phyloP scores from a whole-genome alignment of 768 basidiomycete species.

The Mycena kentingensis region DNA sequence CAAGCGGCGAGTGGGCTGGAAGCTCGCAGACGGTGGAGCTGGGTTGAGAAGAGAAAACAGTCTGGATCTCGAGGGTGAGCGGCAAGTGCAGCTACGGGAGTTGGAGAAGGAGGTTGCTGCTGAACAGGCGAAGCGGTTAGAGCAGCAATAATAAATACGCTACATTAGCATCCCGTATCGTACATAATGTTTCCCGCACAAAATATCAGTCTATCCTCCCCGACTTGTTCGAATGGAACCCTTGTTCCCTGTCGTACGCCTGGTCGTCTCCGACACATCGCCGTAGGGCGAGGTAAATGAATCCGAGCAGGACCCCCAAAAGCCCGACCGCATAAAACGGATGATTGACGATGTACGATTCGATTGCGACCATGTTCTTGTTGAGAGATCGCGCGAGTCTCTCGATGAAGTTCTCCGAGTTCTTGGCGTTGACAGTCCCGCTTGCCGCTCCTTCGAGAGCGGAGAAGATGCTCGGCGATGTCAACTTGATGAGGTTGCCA shows the following conservation, averaged over 20 bases:
- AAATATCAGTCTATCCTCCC: constrained; percentile 26
- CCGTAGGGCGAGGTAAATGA: constrained; percentile 33
- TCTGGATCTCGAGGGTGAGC: constrained; percentile 38
- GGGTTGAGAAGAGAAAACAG: constrained; percentile 18
- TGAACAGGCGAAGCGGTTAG: constrained; percentile 3
- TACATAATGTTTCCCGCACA: not conserved
- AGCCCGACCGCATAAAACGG: constrained; percentile 37
- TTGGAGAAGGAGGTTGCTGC: constrained; percentile 25
- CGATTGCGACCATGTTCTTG: constrained; percentile 38
- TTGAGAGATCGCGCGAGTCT: constrained; percentile 59
- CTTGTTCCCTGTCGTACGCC: constrained; percentile 21
- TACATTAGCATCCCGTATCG: not conserved
- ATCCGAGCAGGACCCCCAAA: constrained; percentile 29
- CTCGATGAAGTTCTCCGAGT: constrained; percentile 75
- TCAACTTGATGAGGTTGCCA: constrained; percentile 58
- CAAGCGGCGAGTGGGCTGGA: constrained; percentile 58
- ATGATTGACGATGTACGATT: constrained; percentile 39
- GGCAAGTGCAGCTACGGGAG: constrained; percentile 33
- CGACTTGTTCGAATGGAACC: constrained; percentile 20
- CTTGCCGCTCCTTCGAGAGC: constrained; percentile 67
- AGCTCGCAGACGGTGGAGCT: constrained; percentile 33
- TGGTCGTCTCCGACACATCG: constrained; percentile 29
- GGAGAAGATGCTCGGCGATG: constrained; percentile 57
- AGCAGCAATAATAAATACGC: not conserved
- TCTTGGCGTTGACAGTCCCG: constrained; percentile 50